Conservation (phyloP, 176 grass and related monocot genomes). For the Oryza australiensis region DNA sequence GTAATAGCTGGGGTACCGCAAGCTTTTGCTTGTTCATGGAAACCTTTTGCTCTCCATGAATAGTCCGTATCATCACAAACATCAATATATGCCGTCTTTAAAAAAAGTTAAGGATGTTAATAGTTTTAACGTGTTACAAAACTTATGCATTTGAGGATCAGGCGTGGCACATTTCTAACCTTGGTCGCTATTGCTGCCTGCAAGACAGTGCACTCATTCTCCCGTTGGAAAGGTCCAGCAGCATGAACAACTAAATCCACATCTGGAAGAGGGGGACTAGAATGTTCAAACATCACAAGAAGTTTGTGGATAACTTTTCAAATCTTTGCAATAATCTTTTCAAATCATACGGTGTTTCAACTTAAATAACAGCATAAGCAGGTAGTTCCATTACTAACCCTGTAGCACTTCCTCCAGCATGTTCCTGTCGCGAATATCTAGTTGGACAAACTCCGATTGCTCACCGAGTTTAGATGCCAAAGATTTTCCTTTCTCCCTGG, state of each 20-base stretch:
- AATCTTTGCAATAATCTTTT: background rate
- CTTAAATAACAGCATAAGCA: background rate
- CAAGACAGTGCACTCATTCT: slow-evolving; percentile 54
- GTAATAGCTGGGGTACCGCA: slow-evolving; percentile 79
- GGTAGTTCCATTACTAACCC: slow-evolving; percentile 32
- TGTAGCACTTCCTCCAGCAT: slow-evolving; percentile 57
- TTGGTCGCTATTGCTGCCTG: slow-evolving; percentile 76
- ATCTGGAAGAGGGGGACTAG: slow-evolving; percentile 39
- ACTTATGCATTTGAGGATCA: background rate
- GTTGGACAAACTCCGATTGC: slow-evolving; percentile 52
- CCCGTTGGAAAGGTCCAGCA: slow-evolving; percentile 66
- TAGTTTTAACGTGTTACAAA: background rate
- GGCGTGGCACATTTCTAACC: slow-evolving; percentile 43
- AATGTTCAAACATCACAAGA: background rate
- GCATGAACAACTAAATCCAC: slow-evolving; percentile 65
- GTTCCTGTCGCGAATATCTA: slow-evolving; percentile 47
- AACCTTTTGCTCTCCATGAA: slow-evolving; percentile 69
- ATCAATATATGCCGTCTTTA: slow-evolving; percentile 85
- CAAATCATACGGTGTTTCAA: background rate
- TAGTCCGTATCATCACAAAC: slow-evolving; percentile 86
- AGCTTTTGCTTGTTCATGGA: slow-evolving; percentile 73
- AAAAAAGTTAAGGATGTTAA: background rate
- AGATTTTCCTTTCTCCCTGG: slow-evolving; percentile 56
- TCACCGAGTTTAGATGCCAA: slow-evolving; percentile 54
- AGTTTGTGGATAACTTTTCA: background rate